A percentile compares a stretch with the other conserved stretches of the same genome.
phyloP scores from a whole-genome alignment of 805 yeast genomes.

The Candida qinlingensis region DNA sequence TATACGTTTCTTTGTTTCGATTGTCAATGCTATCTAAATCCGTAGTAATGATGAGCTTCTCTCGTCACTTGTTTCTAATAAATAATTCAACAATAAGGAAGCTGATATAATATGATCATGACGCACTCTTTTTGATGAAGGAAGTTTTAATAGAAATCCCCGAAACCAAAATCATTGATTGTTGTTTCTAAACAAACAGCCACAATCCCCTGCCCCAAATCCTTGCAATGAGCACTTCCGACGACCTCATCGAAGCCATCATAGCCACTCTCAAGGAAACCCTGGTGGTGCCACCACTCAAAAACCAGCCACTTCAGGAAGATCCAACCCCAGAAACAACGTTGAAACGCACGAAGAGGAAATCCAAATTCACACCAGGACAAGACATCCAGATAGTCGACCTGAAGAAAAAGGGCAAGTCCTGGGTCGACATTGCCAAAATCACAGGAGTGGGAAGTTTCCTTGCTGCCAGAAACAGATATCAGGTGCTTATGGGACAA shows the following conservation, averaged over 20 bases:
- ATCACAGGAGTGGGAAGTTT: constrained; percentile 57
- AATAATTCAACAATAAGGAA: no score
- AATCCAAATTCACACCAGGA: constrained; percentile 62
- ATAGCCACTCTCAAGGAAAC: constrained; percentile 10
- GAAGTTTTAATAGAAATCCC: no score
- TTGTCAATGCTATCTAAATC: no score
- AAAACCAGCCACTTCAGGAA: constrained; percentile 31
- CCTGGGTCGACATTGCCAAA: constrained; percentile 74
- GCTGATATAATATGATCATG: no score
- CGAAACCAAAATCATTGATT: no score
- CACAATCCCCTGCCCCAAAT: no score
- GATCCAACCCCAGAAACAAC: constrained; percentile 36
- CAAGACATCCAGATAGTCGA: constrained; percentile 63
- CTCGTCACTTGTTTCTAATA: no score
- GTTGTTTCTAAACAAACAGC: neutral
- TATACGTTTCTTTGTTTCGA: no score
- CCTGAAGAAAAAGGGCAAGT: constrained; percentile 55
- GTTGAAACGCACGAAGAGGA: constrained; percentile 49
- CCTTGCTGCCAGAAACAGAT: constrained; percentile 70
- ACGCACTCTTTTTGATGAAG: no score
- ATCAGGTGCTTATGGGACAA: constrained; percentile 77
- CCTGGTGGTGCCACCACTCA: constrained; percentile 17
- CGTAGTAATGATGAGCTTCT: no score
- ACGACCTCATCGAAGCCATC: constrained; percentile 3
- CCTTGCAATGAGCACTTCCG: neutral